Conservation (phyloP, 2,329 filamentous ascomycete genomes). For the Sodiomyces alkalinus region DNA sequence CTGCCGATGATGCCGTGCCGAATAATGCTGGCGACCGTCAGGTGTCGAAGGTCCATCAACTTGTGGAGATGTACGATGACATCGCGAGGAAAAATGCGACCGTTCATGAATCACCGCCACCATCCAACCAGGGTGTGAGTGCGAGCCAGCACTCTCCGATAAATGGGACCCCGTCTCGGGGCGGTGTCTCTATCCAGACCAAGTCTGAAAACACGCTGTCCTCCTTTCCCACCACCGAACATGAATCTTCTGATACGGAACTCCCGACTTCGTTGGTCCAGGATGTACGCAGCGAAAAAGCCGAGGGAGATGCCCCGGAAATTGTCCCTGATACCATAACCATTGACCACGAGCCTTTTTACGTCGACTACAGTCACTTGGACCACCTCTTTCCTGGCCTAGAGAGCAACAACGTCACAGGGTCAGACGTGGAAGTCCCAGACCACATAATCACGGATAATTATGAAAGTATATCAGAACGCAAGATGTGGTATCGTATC, state of each 20-base stretch:
- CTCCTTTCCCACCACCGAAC: too few species aligned
- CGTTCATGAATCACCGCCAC: constrained; percentile 1
- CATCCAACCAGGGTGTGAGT: constrained; percentile 3
- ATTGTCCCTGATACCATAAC: background rate
- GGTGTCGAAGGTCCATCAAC: constrained; percentile 30
- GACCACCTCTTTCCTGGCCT: constrained; percentile 17
- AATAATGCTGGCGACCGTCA: constrained; percentile 14
- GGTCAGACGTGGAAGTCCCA: constrained; percentile 18
- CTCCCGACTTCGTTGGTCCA: too few species aligned
- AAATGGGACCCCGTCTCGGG: too few species aligned
- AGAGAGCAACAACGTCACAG: constrained; percentile 5
- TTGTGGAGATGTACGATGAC: constrained; percentile 35
- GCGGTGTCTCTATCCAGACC: too few species aligned
- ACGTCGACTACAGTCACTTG: constrained; percentile 18
- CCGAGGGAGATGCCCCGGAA: background rate
- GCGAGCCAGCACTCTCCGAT: constrained; percentile 4
- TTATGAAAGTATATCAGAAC: constrained; percentile 39
- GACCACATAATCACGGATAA: constrained; percentile 34
- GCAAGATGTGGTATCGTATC: constrained; percentile 50
- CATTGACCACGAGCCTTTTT: constrained; percentile 5
- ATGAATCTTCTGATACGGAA: too few species aligned
- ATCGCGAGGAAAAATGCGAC: constrained; percentile 14
- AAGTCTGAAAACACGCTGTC: too few species aligned
- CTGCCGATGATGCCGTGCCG: constrained; percentile 24
- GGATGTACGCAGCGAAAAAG: background rate